phyloP scores from a whole-genome alignment of 768 basidiomycete genomes.

The Auriscalpium vulgare region DNA sequence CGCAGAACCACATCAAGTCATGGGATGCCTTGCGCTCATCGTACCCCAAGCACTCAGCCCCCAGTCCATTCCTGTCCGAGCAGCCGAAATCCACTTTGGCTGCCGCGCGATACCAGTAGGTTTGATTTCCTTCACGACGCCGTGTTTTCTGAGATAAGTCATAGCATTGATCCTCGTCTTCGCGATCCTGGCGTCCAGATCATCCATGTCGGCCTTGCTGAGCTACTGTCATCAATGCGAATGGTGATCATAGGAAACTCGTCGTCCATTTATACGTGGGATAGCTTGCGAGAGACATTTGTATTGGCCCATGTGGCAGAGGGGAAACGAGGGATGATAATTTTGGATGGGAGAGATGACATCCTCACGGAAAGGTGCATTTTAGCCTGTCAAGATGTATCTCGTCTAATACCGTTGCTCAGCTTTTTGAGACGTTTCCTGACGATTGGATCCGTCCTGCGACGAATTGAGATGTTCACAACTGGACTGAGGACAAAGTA shows the following conservation, averaged over 20 bases:
- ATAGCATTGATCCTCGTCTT: conserved; percentile 43
- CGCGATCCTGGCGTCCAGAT: conserved; percentile 29
- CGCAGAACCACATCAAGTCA: conserved; percentile 43
- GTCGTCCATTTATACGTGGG: conserved; percentile 61
- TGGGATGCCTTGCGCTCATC: conserved; percentile 52
- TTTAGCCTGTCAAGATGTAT: not conserved
- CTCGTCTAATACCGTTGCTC: not conserved
- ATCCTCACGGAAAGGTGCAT: conserved; percentile 47
- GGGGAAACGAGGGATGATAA: conserved; percentile 28
- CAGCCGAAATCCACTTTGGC: conserved; percentile 46
- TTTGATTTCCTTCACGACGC: conserved; percentile 2
- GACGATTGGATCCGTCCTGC: conserved; percentile 56
- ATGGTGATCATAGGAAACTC: conserved; percentile 59
- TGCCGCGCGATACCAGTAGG: conserved; percentile 56
- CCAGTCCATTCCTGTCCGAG: conserved; percentile 62
- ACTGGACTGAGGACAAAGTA: conserved; percentile 43
- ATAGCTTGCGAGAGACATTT: conserved; percentile 47
- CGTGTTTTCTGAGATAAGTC: not conserved
- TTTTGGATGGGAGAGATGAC: conserved; percentile 53
- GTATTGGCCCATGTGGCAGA: conserved; percentile 32
- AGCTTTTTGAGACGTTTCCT: conserved; percentile 60
- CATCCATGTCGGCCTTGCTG: conserved; percentile 37
- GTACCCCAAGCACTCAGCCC: conserved; percentile 22
- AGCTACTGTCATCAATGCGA: conserved; percentile 47
- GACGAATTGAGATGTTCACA: conserved; percentile 55